Percentiles rank a stretch among this genome's conserved stretches.
phyloP scores from a whole-genome alignment of 2,329 filamentous ascomycete species.

The Aureobasidium sp. region DNA sequence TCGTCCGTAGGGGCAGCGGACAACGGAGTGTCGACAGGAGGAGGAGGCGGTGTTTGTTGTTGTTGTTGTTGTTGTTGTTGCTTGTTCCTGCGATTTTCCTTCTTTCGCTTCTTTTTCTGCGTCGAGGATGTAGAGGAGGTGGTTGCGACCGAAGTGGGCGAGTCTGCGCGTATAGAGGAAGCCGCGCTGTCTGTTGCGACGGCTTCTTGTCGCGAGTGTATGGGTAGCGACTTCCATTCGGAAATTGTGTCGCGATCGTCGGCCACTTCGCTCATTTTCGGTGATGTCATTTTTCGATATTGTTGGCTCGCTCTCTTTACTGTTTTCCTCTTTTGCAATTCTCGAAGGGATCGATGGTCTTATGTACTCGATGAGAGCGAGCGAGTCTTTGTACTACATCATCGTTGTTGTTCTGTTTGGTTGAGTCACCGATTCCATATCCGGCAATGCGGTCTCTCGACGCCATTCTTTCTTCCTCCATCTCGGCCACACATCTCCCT shows the following conservation, averaged over 20 bases:
- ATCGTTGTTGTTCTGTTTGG: neutral
- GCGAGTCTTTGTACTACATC: constrained; percentile 3
- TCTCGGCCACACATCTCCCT: neutral
- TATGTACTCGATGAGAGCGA: neutral
- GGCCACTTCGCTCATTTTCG: neutral
- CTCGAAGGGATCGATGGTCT: neutral
- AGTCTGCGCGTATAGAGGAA: neutral
- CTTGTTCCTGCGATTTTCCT: neutral
- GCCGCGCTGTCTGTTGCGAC: neutral
- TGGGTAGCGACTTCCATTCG: neutral
- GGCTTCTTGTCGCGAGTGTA: neutral
- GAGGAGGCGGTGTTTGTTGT: neutral
- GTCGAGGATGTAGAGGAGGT: neutral
- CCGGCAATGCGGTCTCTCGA: constrained; percentile 5
- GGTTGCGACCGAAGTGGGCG: neutral
- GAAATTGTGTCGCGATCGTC: constrained; percentile 1
- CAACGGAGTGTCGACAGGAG: neutral
- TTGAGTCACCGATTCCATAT: neutral
- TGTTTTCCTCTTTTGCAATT: neutral
- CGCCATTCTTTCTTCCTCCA: neutral
- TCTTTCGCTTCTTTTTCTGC: neutral
- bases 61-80: neutral
- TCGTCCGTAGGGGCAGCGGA: neutral
- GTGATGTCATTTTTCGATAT: constrained; percentile 7
- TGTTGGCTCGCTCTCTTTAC: neutral